phyloP scores from a whole-genome alignment of 2,329 filamentous ascomycete genomes.

The Colletotrichum tofieldiae region DNA sequence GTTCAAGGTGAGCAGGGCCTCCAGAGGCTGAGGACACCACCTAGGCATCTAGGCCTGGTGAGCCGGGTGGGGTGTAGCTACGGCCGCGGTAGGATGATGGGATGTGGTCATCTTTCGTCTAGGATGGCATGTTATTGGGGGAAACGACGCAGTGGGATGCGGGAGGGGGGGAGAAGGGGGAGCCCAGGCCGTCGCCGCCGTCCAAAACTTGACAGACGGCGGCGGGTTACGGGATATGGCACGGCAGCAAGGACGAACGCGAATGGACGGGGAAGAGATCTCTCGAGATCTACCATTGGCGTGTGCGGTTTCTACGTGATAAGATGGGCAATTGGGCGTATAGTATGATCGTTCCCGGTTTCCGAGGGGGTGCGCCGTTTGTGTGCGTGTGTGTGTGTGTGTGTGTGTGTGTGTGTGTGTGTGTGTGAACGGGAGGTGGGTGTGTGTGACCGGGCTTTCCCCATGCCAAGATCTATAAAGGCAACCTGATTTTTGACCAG shows the following conservation, averaged over 20 bases:
- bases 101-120: neutral
- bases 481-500: constrained; percentile 10
- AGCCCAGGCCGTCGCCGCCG: neutral
- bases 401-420: neutral
- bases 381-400: neutral
- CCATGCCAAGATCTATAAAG: neutral
- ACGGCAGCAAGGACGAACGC: neutral
- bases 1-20: neutral
- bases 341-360: neutral
- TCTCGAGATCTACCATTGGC: constrained; percentile 2
- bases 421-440: neutral
- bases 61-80: neutral
- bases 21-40: neutral
- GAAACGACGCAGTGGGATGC: neutral
- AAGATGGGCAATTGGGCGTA: constrained; percentile 8
- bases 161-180: neutral
- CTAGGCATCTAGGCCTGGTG: neutral
- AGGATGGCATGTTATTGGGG: constrained; percentile 1
- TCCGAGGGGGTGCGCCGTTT: neutral
- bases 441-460: neutral
- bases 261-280: neutral
- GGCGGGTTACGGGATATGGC: constrained; percentile 1
- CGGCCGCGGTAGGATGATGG: neutral
- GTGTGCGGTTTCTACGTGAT: neutral
- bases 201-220: neutral